A percentile compares a stretch with the other conserved stretches of the same genome.
Evolutionary conservation across 345 rosid genomes (phyloP).

Genomic region (Alliaria petiolata): DNA sequence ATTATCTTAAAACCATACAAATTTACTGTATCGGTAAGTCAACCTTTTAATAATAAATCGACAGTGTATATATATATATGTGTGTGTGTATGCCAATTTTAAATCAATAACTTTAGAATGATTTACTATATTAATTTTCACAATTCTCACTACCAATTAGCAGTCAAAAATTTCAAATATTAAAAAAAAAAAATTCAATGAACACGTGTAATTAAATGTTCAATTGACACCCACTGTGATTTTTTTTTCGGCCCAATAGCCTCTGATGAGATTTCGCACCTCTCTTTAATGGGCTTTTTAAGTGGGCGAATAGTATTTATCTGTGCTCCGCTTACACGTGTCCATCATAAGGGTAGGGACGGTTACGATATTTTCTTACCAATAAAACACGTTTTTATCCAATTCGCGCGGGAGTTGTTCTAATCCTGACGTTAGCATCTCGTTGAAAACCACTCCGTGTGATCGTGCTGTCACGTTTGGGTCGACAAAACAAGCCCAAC

Average conservation of each 20-base stretch:
- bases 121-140: too few relatives aligned
- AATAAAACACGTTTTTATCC: conserved; percentile 32
- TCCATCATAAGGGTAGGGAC: background rate
- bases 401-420: conserved; percentile 27
- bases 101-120: too few relatives aligned
- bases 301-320: background rate
- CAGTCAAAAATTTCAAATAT: too few relatives aligned
- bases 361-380: conserved; percentile 18
- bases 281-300: conserved; percentile 4
- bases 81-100: too few relatives aligned
- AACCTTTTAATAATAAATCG: too few relatives aligned
- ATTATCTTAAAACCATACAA: too few relatives aligned
- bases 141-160: too few relatives aligned
- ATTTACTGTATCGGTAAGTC: too few relatives aligned
- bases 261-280: background rate
- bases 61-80: too few relatives aligned
- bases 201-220: too few relatives aligned
- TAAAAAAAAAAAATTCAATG: too few relatives aligned
- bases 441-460: conserved; percentile 30
- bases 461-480: conserved; percentile 34
- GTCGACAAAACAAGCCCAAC: conserved; percentile 9
- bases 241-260: too few relatives aligned
- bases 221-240: background rate
- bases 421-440: conserved; percentile 24
- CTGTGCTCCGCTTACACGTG: background rate